Base-by-base conservation (phyloP, 768 basidiomycete species). In the Cyathus striatus region DNA sequence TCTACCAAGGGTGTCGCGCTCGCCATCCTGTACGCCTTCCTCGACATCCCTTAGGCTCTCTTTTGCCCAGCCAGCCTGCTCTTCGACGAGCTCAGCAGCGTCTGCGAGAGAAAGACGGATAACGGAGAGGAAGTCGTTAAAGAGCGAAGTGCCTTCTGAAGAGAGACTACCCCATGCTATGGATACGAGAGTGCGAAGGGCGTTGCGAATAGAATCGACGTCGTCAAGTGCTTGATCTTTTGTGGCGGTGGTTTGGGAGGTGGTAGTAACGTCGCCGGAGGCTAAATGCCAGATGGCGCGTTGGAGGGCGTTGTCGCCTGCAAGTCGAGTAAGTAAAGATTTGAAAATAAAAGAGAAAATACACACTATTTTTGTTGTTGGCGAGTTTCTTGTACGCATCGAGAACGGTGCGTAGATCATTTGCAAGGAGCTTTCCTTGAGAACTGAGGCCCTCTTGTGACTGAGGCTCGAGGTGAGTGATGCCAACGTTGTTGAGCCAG, bases 281-380 rank as follows among this genome's bases (percentile, higher is more conserved):
- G 70, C 65, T 23, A 88, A 61, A 50, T 85, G 79, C 75, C 78
- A 86, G 26, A 86, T 59, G 4, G 79, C 76, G 46, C 81, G 64
- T 53, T 89, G 86, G 1, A 87, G 54, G 35, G 80, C 44, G 45
- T 84, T 73, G 47, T 86, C 85, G 43, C 69, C 84, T 87, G 41
- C 1, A 44, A 32, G 16, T 6, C 36, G 3, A 17, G 3, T 21
- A 47, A 22, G 27, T 23, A 27, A 26, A 23, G 4, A 32, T 42
- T 37, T 13, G 4, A 4, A 22, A 3, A 16, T 1, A 18, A 16
- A 33, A 14, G 2, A 7, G 23, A 20, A 25, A 10, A 30, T 2
- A 51, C 57, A 22, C 47, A 80, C 83, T 52, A 51, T 89, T 84
- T 55, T 86, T 86, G 47, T 72, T 66, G 1, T 59, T 46, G 3